Evolutionary conservation across 2,329 filamentous ascomycete genomes (phyloP), one percentile per base, ranked within the genome.

Genomic region (Penicillium corylophilum): DNA sequence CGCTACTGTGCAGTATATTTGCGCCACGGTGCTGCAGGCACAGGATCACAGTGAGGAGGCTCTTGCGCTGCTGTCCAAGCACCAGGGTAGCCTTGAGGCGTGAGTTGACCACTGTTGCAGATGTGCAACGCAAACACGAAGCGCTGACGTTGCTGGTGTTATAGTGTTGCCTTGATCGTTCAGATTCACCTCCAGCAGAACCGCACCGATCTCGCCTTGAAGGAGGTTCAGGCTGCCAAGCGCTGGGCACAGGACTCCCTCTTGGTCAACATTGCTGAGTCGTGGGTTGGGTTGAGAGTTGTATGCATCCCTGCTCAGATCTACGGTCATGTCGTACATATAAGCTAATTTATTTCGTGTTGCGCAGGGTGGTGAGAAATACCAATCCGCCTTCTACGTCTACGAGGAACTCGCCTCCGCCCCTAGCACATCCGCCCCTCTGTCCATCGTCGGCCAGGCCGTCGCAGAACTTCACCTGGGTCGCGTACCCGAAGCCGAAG

Each of bases 311-410:
- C 23, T 18, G n/a, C 5, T n/a, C 10, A 13, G 26, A 31, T 40
- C 22, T 31, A 2, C 13, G 3, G 36, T 35, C 7, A 15, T 33
- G 1, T 24, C 8, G 4, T 35, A 24, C 13, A 15, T 8, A 23
- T 18, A 31, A n/a, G 26, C 15, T 23, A n/a, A 45, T 26, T 39
- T 8, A 8, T 0, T 24, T 2, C 20, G 13, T 24, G 22, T 28
- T 36, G 0, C 18, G 29, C 55, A 95, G 88, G 93, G 93, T 67
- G 92, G 92, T 61, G 91, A 96, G 63, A 94, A 90, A 71, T 97
- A 97, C 74, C 94, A 97, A 68, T 89, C 94, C 68, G 87, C 93
- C 16, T 97, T 95, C 75, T 97, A 99, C 79, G 93, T 97, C 55
- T 97, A 90, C 67, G 93, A 97, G 74, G 94, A 99, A 74, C 83